phyloP scores from a whole-genome alignment of 2,329 filamentous ascomycete genomes.

The Fusarium xyrophilum region DNA sequence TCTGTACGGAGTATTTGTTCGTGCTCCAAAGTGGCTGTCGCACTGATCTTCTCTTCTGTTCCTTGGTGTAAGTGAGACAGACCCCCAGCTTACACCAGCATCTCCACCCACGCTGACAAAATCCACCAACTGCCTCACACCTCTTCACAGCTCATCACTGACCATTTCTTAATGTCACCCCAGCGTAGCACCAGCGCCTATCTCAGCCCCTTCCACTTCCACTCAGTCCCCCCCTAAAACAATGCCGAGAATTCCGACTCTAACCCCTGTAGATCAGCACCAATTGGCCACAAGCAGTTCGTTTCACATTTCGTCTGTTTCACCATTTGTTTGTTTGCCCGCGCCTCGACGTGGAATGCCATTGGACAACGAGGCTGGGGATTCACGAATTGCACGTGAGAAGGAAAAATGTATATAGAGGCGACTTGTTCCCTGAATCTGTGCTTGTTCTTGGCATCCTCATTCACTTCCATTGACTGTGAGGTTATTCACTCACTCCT shows the following conservation, averaged over 20 bases:
- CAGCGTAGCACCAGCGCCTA: neutral
- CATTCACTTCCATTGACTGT: neutral
- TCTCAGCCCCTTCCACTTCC: neutral
- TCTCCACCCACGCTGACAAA: neutral
- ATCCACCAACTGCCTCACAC: fast-evolving
- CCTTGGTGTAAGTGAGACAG: neutral
- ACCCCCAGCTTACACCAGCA: neutral
- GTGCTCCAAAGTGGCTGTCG: neutral
- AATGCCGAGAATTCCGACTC: constrained; percentile 7
- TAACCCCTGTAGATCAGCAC: neutral
- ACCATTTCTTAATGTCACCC: neutral
- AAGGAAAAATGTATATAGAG: neutral
- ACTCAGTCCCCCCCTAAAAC: constrained; percentile 1
- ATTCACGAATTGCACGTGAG: neutral
- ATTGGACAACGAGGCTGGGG: neutral
- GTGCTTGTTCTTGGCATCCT: neutral
- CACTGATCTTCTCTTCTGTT: neutral
- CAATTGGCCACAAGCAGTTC: constrained; percentile 11
- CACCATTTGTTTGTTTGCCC: neutral
- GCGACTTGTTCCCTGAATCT: neutral
- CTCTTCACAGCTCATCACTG: fast-evolving
- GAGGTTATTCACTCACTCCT: neutral
- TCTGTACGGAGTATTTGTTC: too few relatives aligned
- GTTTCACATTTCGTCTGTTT: constrained; percentile 9
- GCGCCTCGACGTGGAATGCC: constrained; percentile 9